Evolutionary conservation across 1,284 basidiomycete species (phyloP).

Genomic region (Singerocomus inundabilis): DNA sequence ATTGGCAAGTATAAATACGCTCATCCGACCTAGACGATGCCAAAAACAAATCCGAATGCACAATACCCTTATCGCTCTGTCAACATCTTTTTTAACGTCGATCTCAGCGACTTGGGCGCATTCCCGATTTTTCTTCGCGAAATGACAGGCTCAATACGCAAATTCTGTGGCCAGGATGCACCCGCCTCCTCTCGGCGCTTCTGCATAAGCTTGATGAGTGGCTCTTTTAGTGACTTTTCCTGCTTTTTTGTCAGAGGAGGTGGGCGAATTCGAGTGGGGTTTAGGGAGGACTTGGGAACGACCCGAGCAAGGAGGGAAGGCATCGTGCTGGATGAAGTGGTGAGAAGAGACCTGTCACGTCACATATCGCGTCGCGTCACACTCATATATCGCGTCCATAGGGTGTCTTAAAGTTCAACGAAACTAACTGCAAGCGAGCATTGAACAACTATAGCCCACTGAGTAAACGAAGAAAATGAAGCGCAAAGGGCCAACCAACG

Average conservation of each 20-base stretch:
- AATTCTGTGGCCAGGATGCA: conserved; percentile 40
- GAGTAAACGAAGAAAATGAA: conserved; percentile 20
- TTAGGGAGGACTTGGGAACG: conserved; percentile 37
- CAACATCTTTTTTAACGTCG: conserved; percentile 38
- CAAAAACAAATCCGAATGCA: neutral
- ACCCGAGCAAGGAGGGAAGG: conserved; percentile 40
- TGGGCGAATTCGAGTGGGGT: conserved; percentile 23
- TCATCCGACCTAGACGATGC: conserved; percentile 5
- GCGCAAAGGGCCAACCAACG: conserved; percentile 12
- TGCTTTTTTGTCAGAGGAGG: conserved; percentile 33
- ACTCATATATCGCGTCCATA: neutral
- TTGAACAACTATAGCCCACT: too few relatives aligned
- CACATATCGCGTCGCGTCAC: conserved; percentile 19
- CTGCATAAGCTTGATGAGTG: conserved; percentile 41
- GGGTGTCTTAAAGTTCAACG: too few relatives aligned
- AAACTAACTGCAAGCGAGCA: too few relatives aligned
- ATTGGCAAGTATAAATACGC: neutral
- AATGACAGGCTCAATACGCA: conserved; percentile 44
- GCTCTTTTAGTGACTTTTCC: conserved; percentile 33
- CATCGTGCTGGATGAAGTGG: conserved; percentile 1
- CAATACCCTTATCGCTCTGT: conserved; percentile 35
- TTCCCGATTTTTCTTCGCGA: conserved; percentile 38
- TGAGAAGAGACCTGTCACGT: neutral
- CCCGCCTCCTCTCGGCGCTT: conserved; percentile 40
- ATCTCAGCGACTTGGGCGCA: conserved; percentile 35